Base-by-base conservation (phyloP, 208 protist genomes). In the Crithidia acanthocephali region DNA sequence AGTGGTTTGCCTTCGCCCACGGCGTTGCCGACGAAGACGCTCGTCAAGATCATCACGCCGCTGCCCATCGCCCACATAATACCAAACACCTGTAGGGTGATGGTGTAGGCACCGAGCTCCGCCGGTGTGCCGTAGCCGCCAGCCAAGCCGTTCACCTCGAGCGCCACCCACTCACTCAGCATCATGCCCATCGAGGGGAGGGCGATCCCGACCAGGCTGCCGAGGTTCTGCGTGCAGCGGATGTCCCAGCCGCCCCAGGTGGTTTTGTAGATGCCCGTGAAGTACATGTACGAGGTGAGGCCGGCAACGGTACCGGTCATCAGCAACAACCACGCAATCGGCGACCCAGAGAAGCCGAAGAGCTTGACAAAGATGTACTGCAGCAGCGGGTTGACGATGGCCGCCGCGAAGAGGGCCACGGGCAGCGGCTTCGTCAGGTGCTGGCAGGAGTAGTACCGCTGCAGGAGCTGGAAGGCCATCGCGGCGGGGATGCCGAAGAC, bases 371-470 rank as follows among this genome's bases (percentile, higher is more conserved):
- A 86, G 5, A 68, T 23, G 51, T 84, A 53, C 72, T 94, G 91
- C 56, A 94, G 65, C 47, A 90, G 9, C 23, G 88, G 87, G 66
- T 95, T 91, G 55, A 85, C 27, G 15, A 92, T 0, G 33, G 91
- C 80, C 18, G 84, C 85, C 32, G 28, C 42, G 27, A 92, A 47
- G 62, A 90, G 82, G 40, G 80, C 84, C 4, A 94, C 74, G n/a
- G 87, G 85, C 40, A 95, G 68, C 35, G 91, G 88, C 59, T 81
- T 87, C 5, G 88, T 93, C 27, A 87, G 50, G 45, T 87, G 82
- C 67, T 95, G 91, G 66, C 86, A 94, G n/a, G 88, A 85, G 77
- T 90, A 94, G 73, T 95, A 95, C 25, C 91, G 86, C 80, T 85
- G 76, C 18, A 93, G 30, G 18, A 95, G 74, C 67, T 93, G 86